These are phyloP conservation scores for Corymbia citriodora DNA, from an alignment of 441 rosid species.

Conservation along the genomic window DNA sequence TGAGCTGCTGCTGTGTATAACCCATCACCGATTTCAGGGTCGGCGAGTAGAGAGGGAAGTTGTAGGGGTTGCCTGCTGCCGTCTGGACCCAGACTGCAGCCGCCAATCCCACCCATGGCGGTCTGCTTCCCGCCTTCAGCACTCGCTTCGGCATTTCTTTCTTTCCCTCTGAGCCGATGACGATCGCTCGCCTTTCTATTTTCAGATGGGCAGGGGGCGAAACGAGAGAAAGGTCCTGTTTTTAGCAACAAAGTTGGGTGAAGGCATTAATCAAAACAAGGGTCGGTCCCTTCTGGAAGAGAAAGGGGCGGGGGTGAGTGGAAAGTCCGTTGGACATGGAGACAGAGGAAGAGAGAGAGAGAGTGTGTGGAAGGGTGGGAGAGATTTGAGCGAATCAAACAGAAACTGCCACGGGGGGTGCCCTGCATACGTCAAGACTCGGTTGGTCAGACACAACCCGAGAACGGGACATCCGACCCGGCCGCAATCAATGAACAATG, in stretches of 20 bases:
- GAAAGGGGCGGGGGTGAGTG: background rate
- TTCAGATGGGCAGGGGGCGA: background rate
- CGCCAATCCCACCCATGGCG: constrained; percentile 95
- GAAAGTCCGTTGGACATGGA: background rate
- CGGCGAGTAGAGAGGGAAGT: constrained; percentile 85
- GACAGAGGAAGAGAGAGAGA: background rate
- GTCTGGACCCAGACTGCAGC: constrained; percentile 92
- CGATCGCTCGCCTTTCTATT: background rate
- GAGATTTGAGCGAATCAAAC: background rate
- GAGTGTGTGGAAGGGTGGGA: background rate
- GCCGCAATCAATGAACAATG: background rate
- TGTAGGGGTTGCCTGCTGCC: constrained; percentile 63
- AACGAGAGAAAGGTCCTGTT: background rate
- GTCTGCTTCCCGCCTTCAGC: constrained; percentile 76
- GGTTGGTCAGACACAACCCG: background rate
- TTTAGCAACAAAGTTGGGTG: background rate
- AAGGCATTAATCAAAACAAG: background rate
- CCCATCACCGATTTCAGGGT: constrained; percentile 79
- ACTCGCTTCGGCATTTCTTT: constrained; percentile 39
- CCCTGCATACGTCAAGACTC: background rate
- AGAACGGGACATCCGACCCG: background rate
- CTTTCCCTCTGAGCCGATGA: background rate
- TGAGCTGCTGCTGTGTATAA: constrained; percentile 73
- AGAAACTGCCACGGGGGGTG: background rate
- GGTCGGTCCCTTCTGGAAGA: background rate